These are phyloP conservation scores for Epichloe amarillans DNA, from an alignment of 2,329 filamentous ascomycete species.

Conservation along the genomic window DNA sequence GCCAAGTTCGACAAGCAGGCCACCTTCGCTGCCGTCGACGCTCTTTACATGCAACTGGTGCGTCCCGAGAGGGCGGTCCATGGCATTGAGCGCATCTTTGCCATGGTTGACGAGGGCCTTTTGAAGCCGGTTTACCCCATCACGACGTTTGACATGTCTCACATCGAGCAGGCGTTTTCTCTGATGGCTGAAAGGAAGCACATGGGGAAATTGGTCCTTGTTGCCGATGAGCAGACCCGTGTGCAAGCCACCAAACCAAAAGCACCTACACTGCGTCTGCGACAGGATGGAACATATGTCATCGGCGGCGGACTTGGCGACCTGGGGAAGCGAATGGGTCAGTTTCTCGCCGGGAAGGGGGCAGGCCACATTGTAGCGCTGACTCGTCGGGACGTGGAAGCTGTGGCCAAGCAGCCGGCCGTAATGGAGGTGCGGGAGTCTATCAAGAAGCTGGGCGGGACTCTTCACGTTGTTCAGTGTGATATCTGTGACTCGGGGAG, in stretches of 20 bases:
- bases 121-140: slow-evolving; percentile 11
- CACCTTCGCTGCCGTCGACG: slow-evolving; percentile 30
- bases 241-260: slow-evolving; percentile 19
- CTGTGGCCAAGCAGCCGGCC: slow-evolving; percentile 21
- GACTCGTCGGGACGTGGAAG: slow-evolving; percentile 26
- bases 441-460: neutral
- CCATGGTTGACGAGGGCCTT: slow-evolving; percentile 19
- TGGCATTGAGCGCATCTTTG: slow-evolving; percentile 17
- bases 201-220: neutral
- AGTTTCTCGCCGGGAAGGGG: slow-evolving; percentile 34
- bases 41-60: slow-evolving; percentile 26
- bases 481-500: slow-evolving; percentile 28
- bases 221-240: neutral
- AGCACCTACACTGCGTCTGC: slow-evolving; percentile 31
- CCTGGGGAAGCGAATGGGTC: slow-evolving; percentile 31
- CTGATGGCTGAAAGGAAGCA: neutral
- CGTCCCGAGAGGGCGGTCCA: slow-evolving; percentile 25
- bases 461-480: slow-evolving; percentile 17
- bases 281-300: slow-evolving; percentile 29
- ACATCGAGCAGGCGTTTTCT: slow-evolving; percentile 11
- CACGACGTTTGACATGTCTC: neutral
- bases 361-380: slow-evolving; percentile 34
- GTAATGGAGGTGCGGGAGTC: slow-evolving; percentile 24
- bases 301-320: slow-evolving; percentile 17
- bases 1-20: slow-evolving; percentile 20